Conservation (phyloP, 495 filamentous ascomycete genomes). For the Aspergillus ellipticus region DNA sequence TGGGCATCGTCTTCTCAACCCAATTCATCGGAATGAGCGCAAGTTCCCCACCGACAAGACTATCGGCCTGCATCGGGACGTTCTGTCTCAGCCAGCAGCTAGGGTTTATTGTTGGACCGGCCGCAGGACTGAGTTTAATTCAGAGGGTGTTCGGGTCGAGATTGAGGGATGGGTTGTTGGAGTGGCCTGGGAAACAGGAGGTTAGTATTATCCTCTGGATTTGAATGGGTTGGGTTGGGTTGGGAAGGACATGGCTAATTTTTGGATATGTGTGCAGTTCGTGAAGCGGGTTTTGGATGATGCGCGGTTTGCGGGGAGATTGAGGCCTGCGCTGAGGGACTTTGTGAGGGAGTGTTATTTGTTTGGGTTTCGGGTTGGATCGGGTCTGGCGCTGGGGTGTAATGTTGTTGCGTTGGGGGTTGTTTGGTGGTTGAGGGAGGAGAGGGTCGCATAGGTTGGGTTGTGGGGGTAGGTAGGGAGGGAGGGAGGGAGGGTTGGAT, state of each 20-base stretch:
- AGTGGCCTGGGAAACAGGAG: slow-evolving; percentile 9
- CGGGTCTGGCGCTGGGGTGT: background rate
- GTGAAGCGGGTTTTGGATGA: slow-evolving; percentile 26
- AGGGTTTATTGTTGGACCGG: slow-evolving; percentile 30
- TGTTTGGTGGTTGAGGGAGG: background rate
- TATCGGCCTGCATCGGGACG: slow-evolving; percentile 25
- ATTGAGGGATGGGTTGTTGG: slow-evolving; percentile 11
- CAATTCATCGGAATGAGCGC: slow-evolving; percentile 31
- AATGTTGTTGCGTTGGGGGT: background rate
- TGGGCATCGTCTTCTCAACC: slow-evolving; percentile 26
- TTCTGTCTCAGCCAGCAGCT: slow-evolving; percentile 37
- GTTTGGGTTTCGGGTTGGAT: slow-evolving; percentile 23
- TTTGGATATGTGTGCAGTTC: slow-evolving; percentile 11
- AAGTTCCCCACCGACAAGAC: slow-evolving; percentile 18
- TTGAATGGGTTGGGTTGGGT: too few relatives aligned
- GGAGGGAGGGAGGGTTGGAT: too few relatives aligned
- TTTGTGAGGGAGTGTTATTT: slow-evolving; percentile 23
- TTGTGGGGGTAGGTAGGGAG: too few relatives aligned
- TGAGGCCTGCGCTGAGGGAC: slow-evolving; percentile 13
- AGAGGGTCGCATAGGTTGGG: background rate
- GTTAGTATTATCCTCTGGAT: slow-evolving; percentile 7
- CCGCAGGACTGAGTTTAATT: slow-evolving; percentile 21
- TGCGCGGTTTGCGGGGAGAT: slow-evolving; percentile 14
- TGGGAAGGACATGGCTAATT: too few relatives aligned
- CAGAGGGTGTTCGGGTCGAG: slow-evolving; percentile 18